These are phyloP conservation scores for Aspergillus coremiiformis DNA, from an alignment of 495 filamentous ascomycete genomes.

Conservation along the genomic window DNA sequence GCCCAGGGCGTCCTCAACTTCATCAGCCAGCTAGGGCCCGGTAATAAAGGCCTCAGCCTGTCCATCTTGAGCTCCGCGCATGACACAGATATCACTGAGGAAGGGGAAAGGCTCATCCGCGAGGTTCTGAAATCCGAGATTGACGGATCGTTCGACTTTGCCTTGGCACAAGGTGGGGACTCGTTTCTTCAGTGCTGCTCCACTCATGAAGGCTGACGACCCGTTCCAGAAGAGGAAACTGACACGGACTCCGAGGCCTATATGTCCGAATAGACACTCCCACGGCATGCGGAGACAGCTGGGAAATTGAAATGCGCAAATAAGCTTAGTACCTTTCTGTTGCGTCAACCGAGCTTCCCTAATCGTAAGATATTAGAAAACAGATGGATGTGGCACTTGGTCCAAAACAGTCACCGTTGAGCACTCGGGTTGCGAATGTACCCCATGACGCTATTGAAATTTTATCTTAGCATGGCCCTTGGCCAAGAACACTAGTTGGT, in stretches of 20 bases:
- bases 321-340: not conserved
- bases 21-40: conserved; percentile 32
- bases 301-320: not conserved
- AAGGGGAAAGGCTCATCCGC: conserved; percentile 28
- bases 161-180: conserved; percentile 20
- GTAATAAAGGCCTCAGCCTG: conserved; percentile 30
- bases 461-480: no score
- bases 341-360: not conserved
- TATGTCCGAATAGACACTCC: conserved; percentile 19
- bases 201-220: not conserved
- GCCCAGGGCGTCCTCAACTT: conserved; percentile 39
- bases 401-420: not conserved
- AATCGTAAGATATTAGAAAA: not conserved
- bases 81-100: conserved; percentile 26
- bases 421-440: no score
- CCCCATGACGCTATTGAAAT: no score
- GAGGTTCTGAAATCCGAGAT: conserved; percentile 28
- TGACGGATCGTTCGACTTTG: conserved; percentile 39
- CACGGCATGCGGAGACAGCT: not conserved
- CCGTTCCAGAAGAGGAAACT: conserved; percentile 16
- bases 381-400: not conserved
- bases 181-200: not conserved
- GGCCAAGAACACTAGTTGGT: no score
- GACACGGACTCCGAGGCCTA: conserved; percentile 26
- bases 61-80: conserved; percentile 30